phyloP scores from a whole-genome alignment of 2,329 filamentous ascomycete genomes.

The Lachnellula occidentalis region DNA sequence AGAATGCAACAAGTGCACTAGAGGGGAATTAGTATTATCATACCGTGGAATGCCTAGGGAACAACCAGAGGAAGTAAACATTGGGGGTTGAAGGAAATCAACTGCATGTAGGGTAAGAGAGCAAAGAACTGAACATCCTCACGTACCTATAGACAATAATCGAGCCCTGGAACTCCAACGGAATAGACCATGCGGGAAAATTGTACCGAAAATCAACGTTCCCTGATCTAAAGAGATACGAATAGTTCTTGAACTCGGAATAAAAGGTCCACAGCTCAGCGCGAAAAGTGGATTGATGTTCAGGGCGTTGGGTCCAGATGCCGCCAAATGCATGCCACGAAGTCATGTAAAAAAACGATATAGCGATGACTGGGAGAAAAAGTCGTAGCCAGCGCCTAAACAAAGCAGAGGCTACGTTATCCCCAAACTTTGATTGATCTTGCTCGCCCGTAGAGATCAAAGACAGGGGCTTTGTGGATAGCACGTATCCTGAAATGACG shows the following conservation, averaged over 20 bases:
- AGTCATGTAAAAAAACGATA: constrained; percentile 30
- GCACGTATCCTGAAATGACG: constrained; percentile 43
- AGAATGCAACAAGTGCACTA: constrained; percentile 45
- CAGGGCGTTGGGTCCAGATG: constrained; percentile 2
- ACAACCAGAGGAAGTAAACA: too few relatives aligned
- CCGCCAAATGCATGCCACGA: constrained; percentile 3
- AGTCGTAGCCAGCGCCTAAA: background rate
- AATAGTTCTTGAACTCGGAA: constrained; percentile 59
- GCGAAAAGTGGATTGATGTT: constrained; percentile 4
- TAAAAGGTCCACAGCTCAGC: constrained; percentile 13
- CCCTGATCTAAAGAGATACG: constrained; percentile 55
- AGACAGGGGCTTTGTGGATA: constrained; percentile 30
- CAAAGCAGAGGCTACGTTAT: background rate
- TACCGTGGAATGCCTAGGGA: too few relatives aligned
- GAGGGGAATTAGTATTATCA: too few relatives aligned
- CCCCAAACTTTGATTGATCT: background rate
- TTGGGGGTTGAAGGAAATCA: too few relatives aligned
- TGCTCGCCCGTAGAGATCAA: background rate
- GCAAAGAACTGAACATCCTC: too few relatives aligned
- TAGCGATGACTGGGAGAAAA: constrained; percentile 31
- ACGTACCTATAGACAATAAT: constrained; percentile 50
- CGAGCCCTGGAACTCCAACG: constrained; percentile 57
- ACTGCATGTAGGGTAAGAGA: too few relatives aligned
- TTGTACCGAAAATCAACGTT: constrained; percentile 53
- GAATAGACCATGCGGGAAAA: constrained; percentile 51